Percentiles rank a stretch among this genome's conserved stretches.
Conservation (phyloP, 371 early-diverging fungal genomes). For the Mortierella sp. region DNA sequence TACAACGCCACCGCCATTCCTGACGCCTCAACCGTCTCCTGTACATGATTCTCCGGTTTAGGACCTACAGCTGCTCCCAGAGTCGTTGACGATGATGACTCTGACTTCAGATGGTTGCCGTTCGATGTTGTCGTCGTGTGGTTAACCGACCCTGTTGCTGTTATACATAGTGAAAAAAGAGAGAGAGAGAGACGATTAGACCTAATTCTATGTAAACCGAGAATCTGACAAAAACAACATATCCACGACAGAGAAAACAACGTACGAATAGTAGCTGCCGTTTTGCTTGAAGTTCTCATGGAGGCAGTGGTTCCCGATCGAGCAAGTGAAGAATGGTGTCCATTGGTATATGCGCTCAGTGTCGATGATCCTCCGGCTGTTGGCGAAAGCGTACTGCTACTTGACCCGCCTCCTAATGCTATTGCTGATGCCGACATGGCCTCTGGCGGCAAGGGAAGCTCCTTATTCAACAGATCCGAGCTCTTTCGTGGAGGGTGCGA, state of each 20-base stretch:
- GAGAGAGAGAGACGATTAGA: too few relatives aligned
- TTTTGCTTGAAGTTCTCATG: slow-evolving; percentile 43
- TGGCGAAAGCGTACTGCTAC: background rate
- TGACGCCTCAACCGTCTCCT: slow-evolving; percentile 56
- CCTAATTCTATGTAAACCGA: background rate
- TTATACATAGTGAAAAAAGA: background rate
- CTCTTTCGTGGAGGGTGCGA: slow-evolving; percentile 53
- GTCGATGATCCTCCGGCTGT: background rate
- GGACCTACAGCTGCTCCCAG: slow-evolving; percentile 15
- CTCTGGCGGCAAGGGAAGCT: slow-evolving; percentile 50
- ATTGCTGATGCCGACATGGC: slow-evolving; percentile 12
- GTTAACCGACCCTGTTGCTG: slow-evolving; percentile 2
- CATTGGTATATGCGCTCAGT: background rate
- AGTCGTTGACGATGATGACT: slow-evolving; percentile 14
- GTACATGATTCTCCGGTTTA: slow-evolving; percentile 45
- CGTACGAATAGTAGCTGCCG: slow-evolving; percentile 12
- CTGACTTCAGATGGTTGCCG: background rate
- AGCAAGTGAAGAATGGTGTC: slow-evolving; percentile 20
- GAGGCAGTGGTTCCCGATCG: slow-evolving; percentile 48
- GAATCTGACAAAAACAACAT: background rate
- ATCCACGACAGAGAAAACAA: background rate
- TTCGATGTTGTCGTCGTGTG: slow-evolving; percentile 16
- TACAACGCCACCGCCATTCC: slow-evolving; percentile 68
- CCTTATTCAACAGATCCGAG: slow-evolving; percentile 49
- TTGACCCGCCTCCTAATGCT: background rate